Percentiles rank a stretch among this genome's conserved stretches.
Conservation (phyloP, 257 asterid species). For the Salvia splendens region DNA sequence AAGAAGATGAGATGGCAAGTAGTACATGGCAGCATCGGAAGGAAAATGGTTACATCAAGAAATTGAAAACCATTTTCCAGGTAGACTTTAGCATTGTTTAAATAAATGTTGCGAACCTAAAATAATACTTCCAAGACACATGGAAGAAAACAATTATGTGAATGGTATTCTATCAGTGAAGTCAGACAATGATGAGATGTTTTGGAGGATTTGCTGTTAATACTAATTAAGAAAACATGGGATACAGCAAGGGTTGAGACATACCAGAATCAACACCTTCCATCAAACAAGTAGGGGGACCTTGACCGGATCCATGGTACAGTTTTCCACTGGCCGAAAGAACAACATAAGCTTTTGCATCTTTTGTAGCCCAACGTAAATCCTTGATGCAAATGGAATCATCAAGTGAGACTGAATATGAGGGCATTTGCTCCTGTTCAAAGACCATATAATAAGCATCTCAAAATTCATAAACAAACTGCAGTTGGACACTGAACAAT, state of each 20-base stretch:
- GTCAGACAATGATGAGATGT: conserved; percentile 14
- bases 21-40: conserved; percentile 8
- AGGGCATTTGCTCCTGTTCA: conserved; percentile 69
- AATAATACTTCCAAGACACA: too few relatives aligned
- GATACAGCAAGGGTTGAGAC: conserved; percentile 28
- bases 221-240: conserved; percentile 11
- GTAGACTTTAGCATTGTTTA: too few relatives aligned
- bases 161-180: conserved; percentile 3
- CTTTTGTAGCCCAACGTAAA: conserved; percentile 64
- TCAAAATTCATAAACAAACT: conserved; percentile 11
- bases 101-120: not conserved
- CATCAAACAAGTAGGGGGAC: conserved; percentile 47
- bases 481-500: too few relatives aligned
- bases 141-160: not conserved
- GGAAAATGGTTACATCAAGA: conserved; percentile 12
- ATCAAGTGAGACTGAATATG: conserved; percentile 69
- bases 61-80: not conserved
- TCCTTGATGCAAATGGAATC: conserved; percentile 62
- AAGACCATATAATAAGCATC: conserved; percentile 27
- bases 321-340: conserved; percentile 67
- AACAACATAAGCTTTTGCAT: conserved; percentile 57
- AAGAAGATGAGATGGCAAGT: conserved; percentile 16
- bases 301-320: conserved; percentile 73
- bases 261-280: conserved; percentile 83
- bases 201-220: conserved; percentile 21